Evolutionary conservation across 192 early-diverging fungal genomes (phyloP).

Genomic region (Polychytrium aggregatum): DNA sequence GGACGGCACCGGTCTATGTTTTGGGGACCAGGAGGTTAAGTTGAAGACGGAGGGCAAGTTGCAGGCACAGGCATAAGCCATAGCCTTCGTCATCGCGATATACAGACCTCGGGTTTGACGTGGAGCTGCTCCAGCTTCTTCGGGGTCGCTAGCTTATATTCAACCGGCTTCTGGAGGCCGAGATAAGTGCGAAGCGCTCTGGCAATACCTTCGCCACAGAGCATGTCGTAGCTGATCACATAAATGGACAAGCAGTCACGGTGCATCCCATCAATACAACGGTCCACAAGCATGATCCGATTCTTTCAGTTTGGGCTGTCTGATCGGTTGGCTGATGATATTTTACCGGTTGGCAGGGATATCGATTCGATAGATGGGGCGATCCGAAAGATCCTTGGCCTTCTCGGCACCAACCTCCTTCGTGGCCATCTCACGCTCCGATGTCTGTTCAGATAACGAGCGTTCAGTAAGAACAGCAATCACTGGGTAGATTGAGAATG

Average conservation of each 20-base stretch:
- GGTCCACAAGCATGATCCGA: neutral
- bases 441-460: too few relatives aligned
- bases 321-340: neutral
- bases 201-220: constrained; percentile 92
- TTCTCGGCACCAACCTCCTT: constrained; percentile 44
- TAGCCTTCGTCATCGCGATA: too few relatives aligned
- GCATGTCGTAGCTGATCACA: constrained; percentile 80
- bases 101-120: constrained; percentile 58
- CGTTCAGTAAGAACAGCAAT: too few relatives aligned
- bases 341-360: constrained; percentile 81
- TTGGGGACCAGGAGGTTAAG: too few relatives aligned
- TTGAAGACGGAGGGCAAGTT: too few relatives aligned
- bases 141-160: constrained; percentile 52
- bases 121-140: constrained; percentile 45
- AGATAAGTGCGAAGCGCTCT: constrained; percentile 80
- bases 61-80: too few relatives aligned
- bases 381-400: constrained; percentile 52
- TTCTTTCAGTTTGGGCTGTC: neutral
- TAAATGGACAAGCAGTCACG: constrained; percentile 3
- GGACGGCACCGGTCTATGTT: constrained; percentile 73
- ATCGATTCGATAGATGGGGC: constrained; percentile 86
- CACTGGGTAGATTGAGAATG: too few relatives aligned
- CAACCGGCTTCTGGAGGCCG: constrained; percentile 55
- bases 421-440: constrained; percentile 66
- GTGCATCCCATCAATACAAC: constrained; percentile 1